Base-by-base conservation (phyloP, 331 rosid genomes). In the Stylosanthes scabra region DNA sequence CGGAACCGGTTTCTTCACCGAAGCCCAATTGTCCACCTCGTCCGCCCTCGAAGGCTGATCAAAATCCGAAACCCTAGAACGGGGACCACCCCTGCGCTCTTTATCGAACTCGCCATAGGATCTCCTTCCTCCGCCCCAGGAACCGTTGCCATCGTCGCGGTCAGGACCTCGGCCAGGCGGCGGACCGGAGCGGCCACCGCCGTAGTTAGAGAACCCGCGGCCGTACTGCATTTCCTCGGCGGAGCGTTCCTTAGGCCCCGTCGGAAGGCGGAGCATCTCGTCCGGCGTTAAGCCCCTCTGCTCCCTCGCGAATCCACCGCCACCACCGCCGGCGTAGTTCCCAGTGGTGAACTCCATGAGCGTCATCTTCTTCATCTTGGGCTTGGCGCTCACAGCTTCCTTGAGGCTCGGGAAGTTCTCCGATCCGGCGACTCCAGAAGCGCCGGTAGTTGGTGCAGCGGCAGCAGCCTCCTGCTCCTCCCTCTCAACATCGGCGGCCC, bases 41-140 rank as follows among this genome's bases (percentile, higher is more conserved):
- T 95, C 98, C 7, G 99, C 98, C 88, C 98, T 86, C 2, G 99
- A 95, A 31, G 93, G 93, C 59, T 88, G 97, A 83, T 92, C 98
- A 3, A 83, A 74, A 28, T 87, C 97, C 45, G 98, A 90, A 92
- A 83, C 97, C 99, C 98, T 95, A 86, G 97, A 78, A 58, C 76
- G 51, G 0, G 87, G 65, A 15, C 88, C 57, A 27, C 57, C 90
- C 70, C 96, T 70, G 13, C 97, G 89, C 44, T 90, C 96, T 14
- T 90, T 97, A 5, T 89, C 98, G 42, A 95, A 95, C 67, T 96
- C 97, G 8, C 99, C 93, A 40, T 90, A 90, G 3, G 96, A 77
- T 82, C 91, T 86, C 59, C 99, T 89, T 2, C 92, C 92, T 2
- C 86, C 87, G 1, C 93, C 97, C 99, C 99, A 95, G 0, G 96